Conservation (phyloP, 345 rosid genomes). For the Citrus glauca region DNA sequence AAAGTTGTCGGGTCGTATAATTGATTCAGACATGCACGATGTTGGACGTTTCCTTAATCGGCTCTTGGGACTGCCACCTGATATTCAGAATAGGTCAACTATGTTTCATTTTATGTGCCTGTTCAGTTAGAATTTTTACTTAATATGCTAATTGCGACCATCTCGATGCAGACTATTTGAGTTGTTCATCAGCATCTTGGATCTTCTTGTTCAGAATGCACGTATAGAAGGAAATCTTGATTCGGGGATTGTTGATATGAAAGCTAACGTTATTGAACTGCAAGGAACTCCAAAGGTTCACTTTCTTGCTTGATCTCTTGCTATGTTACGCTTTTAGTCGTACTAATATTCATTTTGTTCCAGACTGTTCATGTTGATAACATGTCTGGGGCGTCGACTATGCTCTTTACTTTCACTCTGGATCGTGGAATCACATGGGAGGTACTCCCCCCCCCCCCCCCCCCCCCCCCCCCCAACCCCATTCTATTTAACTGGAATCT, state of each 20-base stretch:
- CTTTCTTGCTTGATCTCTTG: constrained; percentile 20
- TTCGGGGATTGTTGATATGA: constrained; percentile 94
- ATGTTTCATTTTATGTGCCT: constrained; percentile 13
- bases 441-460: constrained; percentile 32
- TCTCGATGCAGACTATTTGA: constrained; percentile 74
- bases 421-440: constrained; percentile 97
- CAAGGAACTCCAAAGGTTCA: constrained; percentile 85
- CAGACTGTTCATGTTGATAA: constrained; percentile 97
- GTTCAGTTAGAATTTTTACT: constrained; percentile 2
- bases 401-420: constrained; percentile 81
- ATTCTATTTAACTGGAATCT: constrained; percentile 8
- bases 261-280: constrained; percentile 74
- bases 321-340: constrained; percentile 15
- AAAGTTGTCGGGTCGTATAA: constrained; percentile 85
- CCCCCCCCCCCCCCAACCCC: not conserved
- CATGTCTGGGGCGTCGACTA: constrained; percentile 92
- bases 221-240: constrained; percentile 94
- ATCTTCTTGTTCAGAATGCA: constrained; percentile 88
- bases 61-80: constrained; percentile 92
- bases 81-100: constrained; percentile 83
- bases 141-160: constrained; percentile 21
- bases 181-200: constrained; percentile 82
- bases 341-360: constrained; percentile 21
- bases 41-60: constrained; percentile 95
- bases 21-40: constrained; percentile 99